Base-by-base conservation (phyloP, 1,284 basidiomycete genomes). In the Apiotrichum gracile region DNA sequence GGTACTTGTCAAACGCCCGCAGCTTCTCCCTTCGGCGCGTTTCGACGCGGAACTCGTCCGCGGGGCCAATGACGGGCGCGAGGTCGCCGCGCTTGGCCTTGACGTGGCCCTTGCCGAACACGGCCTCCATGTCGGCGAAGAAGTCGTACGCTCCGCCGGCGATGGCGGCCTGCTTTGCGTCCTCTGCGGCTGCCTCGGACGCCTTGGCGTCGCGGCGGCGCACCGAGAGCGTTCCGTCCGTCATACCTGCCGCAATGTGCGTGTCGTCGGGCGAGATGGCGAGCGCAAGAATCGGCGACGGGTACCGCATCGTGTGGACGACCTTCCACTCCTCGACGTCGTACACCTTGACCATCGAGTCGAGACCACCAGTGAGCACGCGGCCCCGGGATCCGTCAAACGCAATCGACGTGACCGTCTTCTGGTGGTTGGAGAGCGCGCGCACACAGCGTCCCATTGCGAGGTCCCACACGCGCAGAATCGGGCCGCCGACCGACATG, bases 301-400 rank as follows among this genome's bases (percentile, higher is more conserved):
- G 90, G 73, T 98, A 98, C 39, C 94, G 86, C 91, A 99, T 98
- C 1, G 96, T 97, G 72, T 99, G 96, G 10, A 94, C 86, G 27
- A 98, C 96, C 65, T 88, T 88, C 79, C 93, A 94, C 35, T 86
- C 86, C 67, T 88, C 85, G 45, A 94, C 85, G 70, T 98, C 93
- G 77, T 98, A 99, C 22, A 97, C 92, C 77, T 99, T 99, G 55
- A 98, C 91, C 84, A 99, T 87, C 62, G 93, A 91, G 71, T 99
- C 96, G 57, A 99, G 78, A 31, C 89, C 85, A 33, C 88, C 96
- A 0, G 90, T 92, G 43, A 99, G 79, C 4, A 98, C 80, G 25
- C 93, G 82, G 29, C 65, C 66, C 52, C 68, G 68, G 51, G 81
- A 81, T 17, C 85, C 74, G 67, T 91, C 85, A 73, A 93, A 91